Conservation (phyloP, 768 basidiomycete genomes). For the Tremella mesenterica region DNA sequence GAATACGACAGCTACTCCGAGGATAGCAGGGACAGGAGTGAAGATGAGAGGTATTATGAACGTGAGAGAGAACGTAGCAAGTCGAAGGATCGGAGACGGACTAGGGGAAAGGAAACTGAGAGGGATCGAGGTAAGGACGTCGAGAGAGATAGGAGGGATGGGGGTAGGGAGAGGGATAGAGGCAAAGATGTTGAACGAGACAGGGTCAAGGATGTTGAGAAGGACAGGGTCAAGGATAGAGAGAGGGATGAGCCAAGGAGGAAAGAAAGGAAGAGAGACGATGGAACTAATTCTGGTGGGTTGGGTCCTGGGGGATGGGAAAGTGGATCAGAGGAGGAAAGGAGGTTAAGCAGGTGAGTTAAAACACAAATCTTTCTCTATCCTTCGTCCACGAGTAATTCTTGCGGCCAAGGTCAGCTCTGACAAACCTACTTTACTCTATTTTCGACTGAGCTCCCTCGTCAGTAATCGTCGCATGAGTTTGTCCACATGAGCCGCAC, state of each 20-base stretch:
- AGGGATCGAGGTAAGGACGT: conserved; percentile 12
- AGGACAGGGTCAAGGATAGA: conserved; percentile 8
- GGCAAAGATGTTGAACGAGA: too few relatives aligned
- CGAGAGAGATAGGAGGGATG: conserved; percentile 17
- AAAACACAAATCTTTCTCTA: too few relatives aligned
- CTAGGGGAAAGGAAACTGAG: conserved; percentile 4
- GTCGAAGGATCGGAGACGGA: conserved; percentile 16
- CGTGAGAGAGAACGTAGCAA: conserved; percentile 5
- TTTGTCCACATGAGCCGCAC: too few relatives aligned
- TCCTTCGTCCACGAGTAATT: too few relatives aligned
- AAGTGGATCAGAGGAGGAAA: conserved; percentile 17
- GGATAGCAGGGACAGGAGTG: conserved; percentile 3
- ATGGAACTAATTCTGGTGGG: conserved; percentile 15
- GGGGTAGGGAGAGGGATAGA: too few relatives aligned
- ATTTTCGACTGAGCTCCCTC: too few relatives aligned
- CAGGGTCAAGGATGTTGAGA: conserved; percentile 18
- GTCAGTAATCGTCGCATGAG: too few relatives aligned
- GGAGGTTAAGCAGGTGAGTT: too few relatives aligned
- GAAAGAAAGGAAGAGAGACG: conserved; percentile 27
- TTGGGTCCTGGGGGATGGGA: conserved; percentile 38
- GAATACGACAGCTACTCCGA: conserved; percentile 6
- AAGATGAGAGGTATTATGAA: conserved; percentile 5
- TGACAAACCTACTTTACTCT: too few relatives aligned
- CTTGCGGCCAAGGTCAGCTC: too few relatives aligned
- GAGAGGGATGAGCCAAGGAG: conserved; percentile 2